These are phyloP conservation scores for Neocucurbitaria cava DNA, from an alignment of 2,329 filamentous ascomycete species.

Conservation along the genomic window DNA sequence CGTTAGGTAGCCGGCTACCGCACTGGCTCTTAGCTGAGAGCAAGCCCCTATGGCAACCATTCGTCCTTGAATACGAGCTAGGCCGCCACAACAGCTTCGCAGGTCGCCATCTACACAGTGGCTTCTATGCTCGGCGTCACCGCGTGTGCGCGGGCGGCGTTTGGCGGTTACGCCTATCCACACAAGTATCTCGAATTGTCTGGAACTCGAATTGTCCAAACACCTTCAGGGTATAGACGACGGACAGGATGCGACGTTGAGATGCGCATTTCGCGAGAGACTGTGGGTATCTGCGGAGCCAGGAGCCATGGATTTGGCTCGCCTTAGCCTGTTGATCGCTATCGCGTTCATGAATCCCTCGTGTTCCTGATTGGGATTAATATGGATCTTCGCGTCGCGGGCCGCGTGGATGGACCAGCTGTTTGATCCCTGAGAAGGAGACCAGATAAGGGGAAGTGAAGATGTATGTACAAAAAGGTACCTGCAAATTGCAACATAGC, in stretches of 20 bases:
- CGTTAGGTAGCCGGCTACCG: not conserved
- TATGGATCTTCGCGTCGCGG: constrained; percentile 24
- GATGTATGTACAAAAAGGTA: constrained; percentile 9
- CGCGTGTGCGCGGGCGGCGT: not conserved
- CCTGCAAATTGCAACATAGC: constrained; percentile 1
- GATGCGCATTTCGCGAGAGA: not conserved
- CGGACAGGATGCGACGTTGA: not conserved
- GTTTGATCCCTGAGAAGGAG: constrained; percentile 2
- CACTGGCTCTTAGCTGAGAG: constrained; percentile 2
- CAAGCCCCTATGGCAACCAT: not conserved
- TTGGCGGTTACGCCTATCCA: not conserved
- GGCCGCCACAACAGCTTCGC: not conserved
- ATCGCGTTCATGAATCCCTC: constrained; percentile 9
- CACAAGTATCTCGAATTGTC: not conserved
- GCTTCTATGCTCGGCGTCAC: constrained; percentile 4
- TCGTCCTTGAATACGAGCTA: not conserved
- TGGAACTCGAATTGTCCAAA: not conserved
- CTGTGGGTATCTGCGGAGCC: not conserved
- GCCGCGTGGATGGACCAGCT: constrained; percentile 19
- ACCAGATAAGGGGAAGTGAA: constrained; percentile 11
- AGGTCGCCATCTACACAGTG: constrained; percentile 2
- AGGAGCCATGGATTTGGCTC: constrained; percentile 4
- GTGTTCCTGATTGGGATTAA: constrained; percentile 29
- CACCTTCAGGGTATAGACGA: not conserved
- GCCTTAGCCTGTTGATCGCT: constrained; percentile 12